Base-by-base conservation (phyloP, 257 asterid species). In the Scutellaria galericulata region DNA sequence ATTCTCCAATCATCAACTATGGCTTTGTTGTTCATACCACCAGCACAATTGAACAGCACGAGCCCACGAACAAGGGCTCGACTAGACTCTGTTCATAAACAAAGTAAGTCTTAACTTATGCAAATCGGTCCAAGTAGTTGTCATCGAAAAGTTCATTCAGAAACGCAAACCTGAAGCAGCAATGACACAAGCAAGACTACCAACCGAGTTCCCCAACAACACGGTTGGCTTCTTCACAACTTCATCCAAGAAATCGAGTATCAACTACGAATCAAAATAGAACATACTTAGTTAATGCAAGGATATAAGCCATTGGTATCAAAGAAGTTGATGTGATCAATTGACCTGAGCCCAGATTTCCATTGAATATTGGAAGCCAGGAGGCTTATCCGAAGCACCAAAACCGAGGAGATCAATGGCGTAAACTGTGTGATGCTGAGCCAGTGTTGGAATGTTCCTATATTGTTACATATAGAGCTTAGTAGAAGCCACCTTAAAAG, bases 1-100 rank as follows among this genome's bases (percentile, higher is more conserved):
- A 94, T 91, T 74, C 98, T 91, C 98, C 98, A 94, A 78, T 94
- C 98, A 67, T 91, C 97, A 39, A 94, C 98, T 76, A 91, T 83
- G 1, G 97, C 97, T 83, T 94, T 94, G 86, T 94, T 94, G 92
- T 91, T 94, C 97, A 91, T 94, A 13, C 97, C 98, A 77, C 98
- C 97, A 6, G 97, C 88, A 54, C 98, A 91, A 57, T 94, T 94
- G 54, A 94, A 81, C 64, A 94, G 86, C 75, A 87, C 98, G n/a
- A 91, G 89, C 39, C 93, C 98, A 57, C 84, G 80, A 64, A 94
- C 86, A 56, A 83, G 75, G 59, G 86, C 68, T 52, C 51, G 77
- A 7, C 71, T 70, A n/a, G 92, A 79, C 80, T 91, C 96, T 91
- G 81, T 51, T 73, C 14, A 75, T 22, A 51, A 42, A 68, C 1